Conservation (phyloP, 306 rosid genomes). For the Adenanthera pavonina region DNA sequence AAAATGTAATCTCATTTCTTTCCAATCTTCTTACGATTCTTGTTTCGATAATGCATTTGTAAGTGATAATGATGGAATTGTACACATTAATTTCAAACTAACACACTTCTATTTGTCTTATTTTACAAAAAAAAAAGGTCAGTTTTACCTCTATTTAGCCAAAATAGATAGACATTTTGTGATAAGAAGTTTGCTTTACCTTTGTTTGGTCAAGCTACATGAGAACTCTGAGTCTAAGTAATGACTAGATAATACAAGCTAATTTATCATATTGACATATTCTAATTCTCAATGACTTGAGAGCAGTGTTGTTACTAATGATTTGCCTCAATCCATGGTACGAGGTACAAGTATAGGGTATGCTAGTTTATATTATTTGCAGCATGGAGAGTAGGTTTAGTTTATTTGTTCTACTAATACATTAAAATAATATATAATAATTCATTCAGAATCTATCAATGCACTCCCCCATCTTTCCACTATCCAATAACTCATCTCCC, state of each 20-base stretch:
- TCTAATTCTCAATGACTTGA: background rate
- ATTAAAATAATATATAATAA: background rate
- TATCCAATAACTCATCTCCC: background rate
- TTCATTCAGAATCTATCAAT: background rate
- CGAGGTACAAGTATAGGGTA: background rate
- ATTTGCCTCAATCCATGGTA: background rate
- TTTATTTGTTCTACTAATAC: background rate
- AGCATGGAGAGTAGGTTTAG: background rate
- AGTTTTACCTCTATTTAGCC: background rate
- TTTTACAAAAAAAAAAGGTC: background rate
- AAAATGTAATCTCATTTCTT: too few species aligned
- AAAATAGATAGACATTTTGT: background rate
- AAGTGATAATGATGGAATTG: too few species aligned
- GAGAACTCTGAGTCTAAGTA: background rate
- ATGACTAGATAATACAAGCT: background rate
- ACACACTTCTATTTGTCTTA: background rate
- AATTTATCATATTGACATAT: background rate
- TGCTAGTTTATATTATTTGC: background rate
- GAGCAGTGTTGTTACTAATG: background rate
- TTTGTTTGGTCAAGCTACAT: background rate
- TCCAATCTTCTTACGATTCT: too few species aligned
- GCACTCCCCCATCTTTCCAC: background rate
- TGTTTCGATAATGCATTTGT: too few species aligned
- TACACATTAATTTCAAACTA: background rate
- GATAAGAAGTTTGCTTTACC: background rate